Evolutionary conservation across 441 rosid genomes (phyloP).

Genomic region (Mallotus japonicus): DNA sequence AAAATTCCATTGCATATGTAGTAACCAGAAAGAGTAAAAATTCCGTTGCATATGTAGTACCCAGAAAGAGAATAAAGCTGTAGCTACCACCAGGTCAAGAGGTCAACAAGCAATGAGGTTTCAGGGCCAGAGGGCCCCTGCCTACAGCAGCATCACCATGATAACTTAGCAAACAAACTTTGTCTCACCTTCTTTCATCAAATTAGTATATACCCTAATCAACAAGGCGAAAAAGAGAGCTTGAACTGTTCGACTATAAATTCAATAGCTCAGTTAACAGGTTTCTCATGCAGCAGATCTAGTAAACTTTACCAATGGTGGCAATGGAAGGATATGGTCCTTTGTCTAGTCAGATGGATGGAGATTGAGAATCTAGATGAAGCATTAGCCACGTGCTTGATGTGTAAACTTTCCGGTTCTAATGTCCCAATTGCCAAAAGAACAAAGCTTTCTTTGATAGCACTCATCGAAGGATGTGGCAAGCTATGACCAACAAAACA

Average conservation of each 20-base stretch:
- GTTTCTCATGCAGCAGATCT: no score
- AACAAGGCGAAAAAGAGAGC: neutral
- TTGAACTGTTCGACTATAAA: neutral
- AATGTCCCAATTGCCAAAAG: neutral
- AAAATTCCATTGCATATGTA: neutral
- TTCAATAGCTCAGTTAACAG: no score
- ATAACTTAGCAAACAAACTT: neutral
- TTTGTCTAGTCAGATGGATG: neutral
- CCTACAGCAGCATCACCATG: neutral
- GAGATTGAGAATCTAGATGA: neutral
- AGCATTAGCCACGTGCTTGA: constrained; percentile 2
- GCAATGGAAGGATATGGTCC: no score
- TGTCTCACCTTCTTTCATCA: neutral
- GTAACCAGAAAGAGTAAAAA: no score
- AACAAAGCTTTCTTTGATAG: constrained; percentile 1
- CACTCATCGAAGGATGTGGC: neutral
- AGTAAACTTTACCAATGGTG: no score
- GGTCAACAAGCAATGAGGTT: neutral
- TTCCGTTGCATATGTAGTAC: no score
- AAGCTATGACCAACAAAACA: neutral
- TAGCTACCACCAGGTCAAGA: no score
- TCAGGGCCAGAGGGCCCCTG: neutral
- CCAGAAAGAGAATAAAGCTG: no score
- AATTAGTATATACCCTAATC: neutral
- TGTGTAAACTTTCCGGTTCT: neutral